Evolutionary conservation across 2,329 filamentous ascomycete species (phyloP).

Genomic region (Aureobasidium pullulans): DNA sequence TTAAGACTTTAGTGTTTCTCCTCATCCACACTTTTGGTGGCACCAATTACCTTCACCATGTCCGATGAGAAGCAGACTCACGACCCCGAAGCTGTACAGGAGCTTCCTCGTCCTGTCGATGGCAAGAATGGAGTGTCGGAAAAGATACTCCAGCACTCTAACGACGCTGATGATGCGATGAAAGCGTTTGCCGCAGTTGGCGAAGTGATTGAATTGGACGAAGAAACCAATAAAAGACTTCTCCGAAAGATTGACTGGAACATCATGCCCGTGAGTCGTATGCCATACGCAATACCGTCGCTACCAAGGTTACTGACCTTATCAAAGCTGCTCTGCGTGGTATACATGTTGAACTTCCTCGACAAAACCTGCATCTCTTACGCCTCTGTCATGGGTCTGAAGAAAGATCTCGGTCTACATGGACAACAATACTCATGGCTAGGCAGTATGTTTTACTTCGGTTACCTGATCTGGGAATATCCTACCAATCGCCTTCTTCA

Average conservation of each 20-base stretch:
- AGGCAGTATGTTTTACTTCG: slow-evolving; percentile 45
- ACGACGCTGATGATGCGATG: slow-evolving; percentile 55
- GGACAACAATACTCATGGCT: slow-evolving; percentile 48
- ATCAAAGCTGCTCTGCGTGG: background rate
- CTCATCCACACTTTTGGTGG: background rate
- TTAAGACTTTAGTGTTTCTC: background rate
- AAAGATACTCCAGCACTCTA: slow-evolving; percentile 43
- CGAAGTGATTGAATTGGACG: slow-evolving; percentile 46
- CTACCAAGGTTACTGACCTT: too few relatives aligned
- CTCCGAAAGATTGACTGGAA: slow-evolving; percentile 56
- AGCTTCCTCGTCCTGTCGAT: slow-evolving; percentile 20
- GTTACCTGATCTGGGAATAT: slow-evolving; percentile 56
- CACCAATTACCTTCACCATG: background rate
- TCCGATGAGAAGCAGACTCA: background rate
- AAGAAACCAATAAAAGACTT: slow-evolving; percentile 49
- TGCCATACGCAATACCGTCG: slow-evolving; percentile 27
- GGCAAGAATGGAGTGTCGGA: slow-evolving; percentile 21
- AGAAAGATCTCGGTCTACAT: slow-evolving; percentile 37
- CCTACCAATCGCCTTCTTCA: slow-evolving; percentile 59
- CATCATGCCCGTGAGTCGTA: slow-evolving; percentile 46
- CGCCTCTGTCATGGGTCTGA: slow-evolving; percentile 14
- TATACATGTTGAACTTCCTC: background rate
- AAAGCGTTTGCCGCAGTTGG: slow-evolving; percentile 46
- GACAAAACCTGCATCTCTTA: background rate
- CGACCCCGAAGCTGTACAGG: background rate